Percentiles rank a stretch among this genome's conserved stretches.
Evolutionary conservation across 202 grass and related monocot species (phyloP).

Genomic region (Panicum hallii): DNA sequence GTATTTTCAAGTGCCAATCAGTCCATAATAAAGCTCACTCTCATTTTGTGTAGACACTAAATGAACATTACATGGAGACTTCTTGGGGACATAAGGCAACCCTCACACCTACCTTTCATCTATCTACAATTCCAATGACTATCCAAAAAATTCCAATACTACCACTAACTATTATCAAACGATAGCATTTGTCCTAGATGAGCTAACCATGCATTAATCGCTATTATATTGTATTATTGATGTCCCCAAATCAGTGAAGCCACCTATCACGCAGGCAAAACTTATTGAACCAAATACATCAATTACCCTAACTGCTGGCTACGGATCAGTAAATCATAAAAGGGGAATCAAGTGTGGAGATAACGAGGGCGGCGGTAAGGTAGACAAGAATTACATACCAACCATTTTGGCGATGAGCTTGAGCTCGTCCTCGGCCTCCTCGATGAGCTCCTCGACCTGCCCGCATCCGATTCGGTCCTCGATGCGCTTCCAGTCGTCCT

Average conservation of each 20-base stretch:
- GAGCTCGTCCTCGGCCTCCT: conserved; percentile 96
- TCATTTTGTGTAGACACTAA: background rate
- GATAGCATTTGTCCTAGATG: background rate
- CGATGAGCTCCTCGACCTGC: conserved; percentile 98
- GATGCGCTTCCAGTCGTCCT: conserved; percentile 87
- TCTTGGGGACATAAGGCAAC: background rate
- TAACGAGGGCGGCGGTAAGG: background rate
- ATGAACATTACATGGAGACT: background rate
- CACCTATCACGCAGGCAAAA: background rate
- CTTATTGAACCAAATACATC: conserved; percentile 5
- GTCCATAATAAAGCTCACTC: background rate
- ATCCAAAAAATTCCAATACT: background rate
- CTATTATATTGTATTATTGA: background rate
- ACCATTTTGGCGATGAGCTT: conserved; percentile 91
- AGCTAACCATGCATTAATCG: background rate
- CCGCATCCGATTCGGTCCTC: conserved; percentile 84
- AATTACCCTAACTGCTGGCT: conserved; percentile 4
- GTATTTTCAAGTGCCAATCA: background rate
- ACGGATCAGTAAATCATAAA: conserved; percentile 7
- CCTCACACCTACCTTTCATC: background rate
- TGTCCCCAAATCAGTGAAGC: background rate
- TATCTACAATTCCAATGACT: background rate
- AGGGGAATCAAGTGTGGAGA: background rate
- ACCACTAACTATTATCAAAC: background rate
- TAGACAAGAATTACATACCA: conserved; percentile 48